Percentiles rank a stretch among this genome's conserved stretches.
Conservation (phyloP, 1,284 basidiomycete species). For the Moesziomyces globuligerus region DNA sequence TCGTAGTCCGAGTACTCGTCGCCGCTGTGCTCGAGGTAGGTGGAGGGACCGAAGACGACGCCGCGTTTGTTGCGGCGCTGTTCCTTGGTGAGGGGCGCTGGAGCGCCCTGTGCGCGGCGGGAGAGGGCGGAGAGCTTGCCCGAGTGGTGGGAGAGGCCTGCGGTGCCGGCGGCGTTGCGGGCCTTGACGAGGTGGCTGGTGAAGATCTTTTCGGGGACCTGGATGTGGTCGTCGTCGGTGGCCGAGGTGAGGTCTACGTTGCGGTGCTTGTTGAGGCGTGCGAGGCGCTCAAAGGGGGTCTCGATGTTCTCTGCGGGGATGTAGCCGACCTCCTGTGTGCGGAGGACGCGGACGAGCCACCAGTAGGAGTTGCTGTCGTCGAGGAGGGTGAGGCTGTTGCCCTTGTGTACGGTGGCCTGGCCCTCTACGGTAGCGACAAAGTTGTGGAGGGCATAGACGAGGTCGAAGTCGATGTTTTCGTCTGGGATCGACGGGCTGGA, state of each 20-base stretch:
- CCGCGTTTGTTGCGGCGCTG: slow-evolving; percentile 53
- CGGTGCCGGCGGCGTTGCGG: slow-evolving; percentile 43
- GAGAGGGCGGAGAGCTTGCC: slow-evolving; percentile 66
- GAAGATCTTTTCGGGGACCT: slow-evolving; percentile 54
- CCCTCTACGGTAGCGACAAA: slow-evolving; percentile 67
- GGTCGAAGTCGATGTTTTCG: slow-evolving; percentile 67
- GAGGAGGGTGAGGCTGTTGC: slow-evolving; percentile 65
- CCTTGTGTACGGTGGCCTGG: slow-evolving; percentile 67
- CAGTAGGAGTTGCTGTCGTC: slow-evolving; percentile 67
- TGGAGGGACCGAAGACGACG: slow-evolving; percentile 62
- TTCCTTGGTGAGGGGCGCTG: slow-evolving; percentile 40
- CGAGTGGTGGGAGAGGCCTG: slow-evolving; percentile 56
- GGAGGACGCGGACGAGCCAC: slow-evolving; percentile 67
- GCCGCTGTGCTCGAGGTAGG: slow-evolving; percentile 65
- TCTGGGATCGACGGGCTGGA: slow-evolving; percentile 66
- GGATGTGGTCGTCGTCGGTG: slow-evolving; percentile 65
- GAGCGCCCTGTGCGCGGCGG: slow-evolving; percentile 50
- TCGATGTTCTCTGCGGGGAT: slow-evolving; percentile 99
- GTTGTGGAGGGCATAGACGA: slow-evolving; percentile 67
- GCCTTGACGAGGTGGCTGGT: slow-evolving; percentile 61
- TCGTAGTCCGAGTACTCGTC: slow-evolving; percentile 61
- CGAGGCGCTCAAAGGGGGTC: slow-evolving; percentile 94
- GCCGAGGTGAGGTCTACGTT: slow-evolving; percentile 79
- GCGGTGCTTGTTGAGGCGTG: slow-evolving; percentile 93
- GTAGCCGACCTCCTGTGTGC: slow-evolving; percentile 91